Evolutionary conservation across 495 filamentous ascomycete species (phyloP).

Genomic region (Penicillium pancosmium): DNA sequence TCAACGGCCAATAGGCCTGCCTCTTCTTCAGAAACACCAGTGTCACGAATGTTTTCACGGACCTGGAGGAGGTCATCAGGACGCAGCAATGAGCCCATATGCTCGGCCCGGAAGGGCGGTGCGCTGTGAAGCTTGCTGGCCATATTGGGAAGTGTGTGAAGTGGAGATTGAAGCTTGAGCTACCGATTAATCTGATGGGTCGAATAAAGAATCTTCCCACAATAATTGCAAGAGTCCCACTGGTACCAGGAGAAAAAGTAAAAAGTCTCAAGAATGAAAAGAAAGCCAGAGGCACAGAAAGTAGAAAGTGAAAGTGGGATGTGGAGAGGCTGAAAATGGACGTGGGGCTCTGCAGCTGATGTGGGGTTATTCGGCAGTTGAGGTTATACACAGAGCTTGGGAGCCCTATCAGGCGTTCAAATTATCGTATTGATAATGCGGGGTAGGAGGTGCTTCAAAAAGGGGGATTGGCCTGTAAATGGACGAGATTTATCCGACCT

Average conservation of each 20-base stretch:
- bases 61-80: constrained; percentile 62
- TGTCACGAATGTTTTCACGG: constrained; percentile 52
- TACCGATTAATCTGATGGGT: neutral
- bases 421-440: too few relatives aligned
- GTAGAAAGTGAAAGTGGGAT: neutral
- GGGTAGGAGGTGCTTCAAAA: too few relatives aligned
- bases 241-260: neutral
- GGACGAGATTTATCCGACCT: too few relatives aligned
- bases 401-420: neutral
- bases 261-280: neutral
- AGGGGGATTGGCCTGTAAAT: too few relatives aligned
- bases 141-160: constrained; percentile 17
- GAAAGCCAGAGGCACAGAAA: neutral
- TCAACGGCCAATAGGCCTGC: constrained; percentile 51
- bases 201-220: neutral
- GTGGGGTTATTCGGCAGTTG: neutral
- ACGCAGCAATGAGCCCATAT: constrained; percentile 70
- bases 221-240: neutral
- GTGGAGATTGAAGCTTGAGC: neutral
- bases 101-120: constrained; percentile 72
- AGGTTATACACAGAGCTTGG: neutral
- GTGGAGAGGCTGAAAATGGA: constrained; percentile 2
- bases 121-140: constrained; percentile 26
- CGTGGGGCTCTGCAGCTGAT: neutral
- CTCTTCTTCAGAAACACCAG: constrained; percentile 40